These are phyloP conservation scores for Dactylellina parvicollis DNA, from an alignment of 2,329 filamentous ascomycete genomes.

Conservation along the genomic window DNA sequence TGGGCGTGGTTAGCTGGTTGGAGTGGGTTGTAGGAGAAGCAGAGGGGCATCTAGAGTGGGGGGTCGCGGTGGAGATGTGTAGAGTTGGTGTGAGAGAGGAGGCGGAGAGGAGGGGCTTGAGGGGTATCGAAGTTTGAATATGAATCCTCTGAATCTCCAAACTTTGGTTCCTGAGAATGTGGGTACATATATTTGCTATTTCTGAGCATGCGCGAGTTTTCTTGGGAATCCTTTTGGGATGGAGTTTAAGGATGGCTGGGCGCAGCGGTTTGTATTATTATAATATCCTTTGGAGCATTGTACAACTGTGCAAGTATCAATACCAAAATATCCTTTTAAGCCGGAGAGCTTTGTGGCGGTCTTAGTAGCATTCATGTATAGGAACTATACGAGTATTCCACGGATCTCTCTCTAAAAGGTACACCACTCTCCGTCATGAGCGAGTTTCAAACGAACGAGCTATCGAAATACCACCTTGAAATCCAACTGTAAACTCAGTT, in stretches of 20 bases:
- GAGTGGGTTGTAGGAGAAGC: slow-evolving; percentile 49
- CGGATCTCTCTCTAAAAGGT: no score
- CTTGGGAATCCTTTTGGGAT: background rate
- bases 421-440: no score
- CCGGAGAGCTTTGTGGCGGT: no score
- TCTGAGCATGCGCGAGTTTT: no score
- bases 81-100: slow-evolving; percentile 41
- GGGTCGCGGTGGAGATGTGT: slow-evolving; percentile 51
- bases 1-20: slow-evolving; percentile 74
- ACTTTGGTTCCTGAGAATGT: no score
- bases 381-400: no score
- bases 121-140: slow-evolving; percentile 35
- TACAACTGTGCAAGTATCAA: background rate
- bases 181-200: no score
- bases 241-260: slow-evolving; percentile 11
- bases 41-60: slow-evolving; percentile 48
- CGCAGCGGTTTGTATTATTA: background rate
- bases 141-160: background rate
- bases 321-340: background rate
- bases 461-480: no score
- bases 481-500: no score
- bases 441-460: no score
- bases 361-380: no score
- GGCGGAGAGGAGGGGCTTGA: slow-evolving; percentile 46
- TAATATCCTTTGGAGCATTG: background rate